Percentiles rank a stretch among this genome's conserved stretches.
Evolutionary conservation across 1,284 basidiomycete species (phyloP).

Genomic region (Wallemia ichthyophaga): DNA sequence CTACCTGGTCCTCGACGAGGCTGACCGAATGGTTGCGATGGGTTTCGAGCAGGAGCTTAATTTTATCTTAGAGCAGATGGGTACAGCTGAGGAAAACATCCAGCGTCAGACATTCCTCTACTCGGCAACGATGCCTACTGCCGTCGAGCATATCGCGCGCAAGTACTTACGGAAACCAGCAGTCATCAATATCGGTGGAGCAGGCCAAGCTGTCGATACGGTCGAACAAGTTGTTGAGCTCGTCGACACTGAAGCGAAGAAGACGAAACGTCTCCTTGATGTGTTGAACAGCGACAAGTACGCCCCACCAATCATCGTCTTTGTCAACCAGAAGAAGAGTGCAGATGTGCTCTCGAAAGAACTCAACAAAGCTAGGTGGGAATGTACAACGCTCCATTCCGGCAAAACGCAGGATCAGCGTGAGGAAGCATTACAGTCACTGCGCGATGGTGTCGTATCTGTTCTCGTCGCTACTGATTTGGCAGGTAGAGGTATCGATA

Average conservation of each 20-base stretch:
- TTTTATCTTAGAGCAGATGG: conserved; percentile 71
- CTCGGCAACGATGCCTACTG: conserved; percentile 91
- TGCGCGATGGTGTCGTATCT: conserved; percentile 54
- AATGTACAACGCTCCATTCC: conserved; percentile 64
- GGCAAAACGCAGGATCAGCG: conserved; percentile 93
- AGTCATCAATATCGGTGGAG: conserved; percentile 87
- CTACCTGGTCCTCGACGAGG: conserved; percentile 98
- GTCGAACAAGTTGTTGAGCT: conserved; percentile 94
- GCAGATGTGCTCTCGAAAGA: conserved; percentile 89
- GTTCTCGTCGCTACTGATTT: conserved; percentile 88
- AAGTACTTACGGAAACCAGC: conserved; percentile 82
- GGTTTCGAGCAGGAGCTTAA: conserved; percentile 85
- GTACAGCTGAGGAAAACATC: conserved; percentile 12
- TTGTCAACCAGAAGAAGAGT: conserved; percentile 97
- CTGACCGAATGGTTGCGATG: conserved; percentile 91
- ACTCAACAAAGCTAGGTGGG: conserved; percentile 28
- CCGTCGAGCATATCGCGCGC: conserved; percentile 70
- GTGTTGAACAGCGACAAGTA: conserved; percentile 60
- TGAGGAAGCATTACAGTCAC: conserved; percentile 57
- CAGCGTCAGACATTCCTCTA: conserved; percentile 27
- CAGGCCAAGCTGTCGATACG: conserved; percentile 85
- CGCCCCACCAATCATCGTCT: conserved; percentile 80
- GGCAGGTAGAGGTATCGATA: conserved; percentile 93
- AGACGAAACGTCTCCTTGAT: conserved; percentile 57
- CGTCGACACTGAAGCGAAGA: conserved; percentile 69